Evolutionary conservation across 2,329 filamentous ascomycete genomes (phyloP).

Genomic region (Pseudogymnoascus sp.): DNA sequence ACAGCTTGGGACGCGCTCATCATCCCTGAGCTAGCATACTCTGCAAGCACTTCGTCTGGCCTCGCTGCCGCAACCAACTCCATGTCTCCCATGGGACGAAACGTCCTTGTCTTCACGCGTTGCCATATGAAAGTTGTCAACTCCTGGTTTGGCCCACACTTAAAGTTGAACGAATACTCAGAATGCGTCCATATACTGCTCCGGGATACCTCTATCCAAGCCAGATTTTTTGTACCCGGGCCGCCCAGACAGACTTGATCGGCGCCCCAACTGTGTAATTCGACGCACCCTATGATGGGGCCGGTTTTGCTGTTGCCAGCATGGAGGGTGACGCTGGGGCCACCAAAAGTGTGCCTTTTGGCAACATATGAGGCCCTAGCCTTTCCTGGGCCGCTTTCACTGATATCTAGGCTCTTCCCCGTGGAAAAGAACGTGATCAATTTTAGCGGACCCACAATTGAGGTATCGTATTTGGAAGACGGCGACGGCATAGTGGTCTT

Average conservation of each 20-base stretch:
- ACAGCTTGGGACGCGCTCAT: background rate
- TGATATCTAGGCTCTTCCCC: background rate
- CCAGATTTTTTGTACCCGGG: background rate
- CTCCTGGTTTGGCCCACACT: background rate
- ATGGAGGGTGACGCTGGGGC: background rate
- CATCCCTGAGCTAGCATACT: background rate
- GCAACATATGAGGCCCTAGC: background rate
- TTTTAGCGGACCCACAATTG: background rate
- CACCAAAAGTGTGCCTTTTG: background rate
- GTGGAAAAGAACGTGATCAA: background rate
- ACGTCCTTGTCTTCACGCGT: background rate
- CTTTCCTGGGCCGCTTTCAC: background rate
- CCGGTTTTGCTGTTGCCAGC: background rate
- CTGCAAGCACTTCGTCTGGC: background rate
- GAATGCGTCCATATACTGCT: background rate
- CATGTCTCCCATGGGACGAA: background rate
- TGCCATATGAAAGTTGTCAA: background rate
- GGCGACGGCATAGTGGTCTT: background rate
- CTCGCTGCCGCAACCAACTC: background rate
- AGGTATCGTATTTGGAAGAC: conserved; percentile 1
- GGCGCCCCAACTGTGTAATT: background rate
- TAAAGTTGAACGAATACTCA: background rate
- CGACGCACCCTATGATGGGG: background rate
- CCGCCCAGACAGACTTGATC: background rate
- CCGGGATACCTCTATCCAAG: background rate